Evolutionary conservation across 371 early-diverging fungal species (phyloP).

Genomic region (Coemansia sp.): DNA sequence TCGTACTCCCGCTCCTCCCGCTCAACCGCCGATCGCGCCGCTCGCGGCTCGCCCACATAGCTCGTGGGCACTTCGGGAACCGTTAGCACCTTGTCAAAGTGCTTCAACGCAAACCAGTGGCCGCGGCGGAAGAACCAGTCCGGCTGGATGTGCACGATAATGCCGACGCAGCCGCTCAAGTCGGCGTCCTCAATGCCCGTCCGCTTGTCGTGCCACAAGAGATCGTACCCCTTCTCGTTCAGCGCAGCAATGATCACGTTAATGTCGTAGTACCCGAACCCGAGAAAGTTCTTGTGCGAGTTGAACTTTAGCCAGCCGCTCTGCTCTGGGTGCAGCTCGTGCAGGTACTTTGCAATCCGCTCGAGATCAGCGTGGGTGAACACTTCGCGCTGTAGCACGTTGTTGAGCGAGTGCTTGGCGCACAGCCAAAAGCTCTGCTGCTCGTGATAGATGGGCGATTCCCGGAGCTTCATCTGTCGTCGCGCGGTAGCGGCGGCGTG

Average conservation of each 20-base stretch:
- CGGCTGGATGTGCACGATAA: conserved; percentile 43
- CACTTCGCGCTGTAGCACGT: conserved; percentile 41
- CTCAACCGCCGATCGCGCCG: conserved; percentile 15
- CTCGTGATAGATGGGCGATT: conserved; percentile 50
- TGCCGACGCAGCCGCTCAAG: conserved; percentile 17
- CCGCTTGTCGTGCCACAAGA: conserved; percentile 42
- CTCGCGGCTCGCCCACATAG: conserved; percentile 37
- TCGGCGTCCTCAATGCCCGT: conserved; percentile 19
- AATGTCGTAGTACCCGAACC: conserved; percentile 49
- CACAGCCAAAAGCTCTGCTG: conserved; percentile 49
- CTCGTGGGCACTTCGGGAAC: conserved; percentile 15
- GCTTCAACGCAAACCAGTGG: conserved; percentile 47
- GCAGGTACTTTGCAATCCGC: conserved; percentile 35
- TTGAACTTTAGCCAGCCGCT: conserved; percentile 39
- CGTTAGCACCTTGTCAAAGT: conserved; percentile 19
- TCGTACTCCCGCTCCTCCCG: conserved; percentile 30
- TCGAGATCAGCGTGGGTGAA: conserved; percentile 43
- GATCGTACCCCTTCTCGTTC: conserved; percentile 24
- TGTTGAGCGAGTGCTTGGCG: conserved; percentile 51
- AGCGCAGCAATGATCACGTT: conserved; percentile 41
- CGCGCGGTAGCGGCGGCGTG: conserved; percentile 11
- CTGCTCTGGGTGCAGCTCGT: conserved; percentile 21
- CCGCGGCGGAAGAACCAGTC: conserved; percentile 45
- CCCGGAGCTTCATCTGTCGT: conserved; percentile 44
- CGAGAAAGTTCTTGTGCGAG: conserved; percentile 36